A percentile compares a stretch with the other conserved stretches of the same genome.
Conservation (phyloP, 2,329 filamentous ascomycete species). For the Hypoxylon sp. region DNA sequence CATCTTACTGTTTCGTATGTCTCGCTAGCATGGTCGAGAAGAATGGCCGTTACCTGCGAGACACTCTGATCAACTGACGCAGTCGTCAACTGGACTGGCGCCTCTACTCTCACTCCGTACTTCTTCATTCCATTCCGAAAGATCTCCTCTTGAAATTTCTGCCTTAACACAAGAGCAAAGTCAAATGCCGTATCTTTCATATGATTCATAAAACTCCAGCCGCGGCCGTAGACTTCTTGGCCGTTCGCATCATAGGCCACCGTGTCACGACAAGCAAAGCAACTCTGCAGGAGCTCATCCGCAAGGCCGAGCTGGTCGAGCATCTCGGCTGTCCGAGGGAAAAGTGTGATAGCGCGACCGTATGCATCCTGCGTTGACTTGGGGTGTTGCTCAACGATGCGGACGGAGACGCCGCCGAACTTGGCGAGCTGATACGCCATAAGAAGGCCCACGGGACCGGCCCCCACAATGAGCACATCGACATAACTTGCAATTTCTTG, state of each 20-base stretch:
- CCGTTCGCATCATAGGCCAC: slow-evolving; percentile 62
- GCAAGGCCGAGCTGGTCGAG: slow-evolving; percentile 64
- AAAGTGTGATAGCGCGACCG: slow-evolving; percentile 67
- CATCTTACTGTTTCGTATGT: slow-evolving; percentile 43
- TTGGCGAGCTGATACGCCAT: slow-evolving; percentile 61
- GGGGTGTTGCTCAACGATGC: slow-evolving; percentile 62
- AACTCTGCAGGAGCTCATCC: slow-evolving; percentile 63
- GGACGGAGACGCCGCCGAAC: slow-evolving; percentile 55
- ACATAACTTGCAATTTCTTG: slow-evolving; percentile 26
- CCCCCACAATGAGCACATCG: slow-evolving; percentile 58
- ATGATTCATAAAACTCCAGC: slow-evolving; percentile 66
- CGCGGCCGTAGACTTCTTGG: slow-evolving; percentile 58
- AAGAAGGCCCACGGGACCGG: slow-evolving; percentile 59
- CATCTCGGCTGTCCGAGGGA: slow-evolving; percentile 63
- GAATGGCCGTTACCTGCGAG: slow-evolving; percentile 29
- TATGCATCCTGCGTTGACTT: slow-evolving; percentile 64
- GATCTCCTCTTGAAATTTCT: slow-evolving; percentile 68
- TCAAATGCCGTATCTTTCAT: slow-evolving; percentile 65
- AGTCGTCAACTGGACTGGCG: slow-evolving; percentile 54
- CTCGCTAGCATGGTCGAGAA: slow-evolving; percentile 19
- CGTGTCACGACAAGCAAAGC: slow-evolving; percentile 64
- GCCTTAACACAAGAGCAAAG: slow-evolving; percentile 65
- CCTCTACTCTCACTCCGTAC: slow-evolving; percentile 53
- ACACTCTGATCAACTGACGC: slow-evolving; percentile 55
- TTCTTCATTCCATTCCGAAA: slow-evolving; percentile 56